Conservation (phyloP, 2,329 filamentous ascomycete species). For the Atkinsonella hypoxylon region DNA sequence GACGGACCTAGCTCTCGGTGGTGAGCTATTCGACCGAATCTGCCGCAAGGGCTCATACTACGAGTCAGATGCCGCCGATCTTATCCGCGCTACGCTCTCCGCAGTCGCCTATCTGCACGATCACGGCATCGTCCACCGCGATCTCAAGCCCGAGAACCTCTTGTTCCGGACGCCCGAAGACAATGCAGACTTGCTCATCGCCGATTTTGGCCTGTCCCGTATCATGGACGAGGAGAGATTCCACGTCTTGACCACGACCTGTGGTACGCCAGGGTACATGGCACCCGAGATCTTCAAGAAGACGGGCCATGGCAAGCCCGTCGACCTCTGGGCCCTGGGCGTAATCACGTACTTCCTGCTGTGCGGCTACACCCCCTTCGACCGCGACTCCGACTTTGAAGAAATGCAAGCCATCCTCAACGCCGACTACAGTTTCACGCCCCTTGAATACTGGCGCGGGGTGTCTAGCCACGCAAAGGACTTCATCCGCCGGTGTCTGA, state of each 20-base stretch:
- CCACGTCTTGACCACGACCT: constrained; percentile 93
- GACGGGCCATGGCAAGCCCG: constrained; percentile 92
- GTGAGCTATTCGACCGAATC: constrained; percentile 96
- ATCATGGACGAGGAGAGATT: constrained; percentile 99
- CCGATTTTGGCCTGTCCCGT: constrained; percentile 87
- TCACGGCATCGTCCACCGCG: constrained; percentile 95
- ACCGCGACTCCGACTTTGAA: constrained; percentile 92
- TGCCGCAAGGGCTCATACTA: constrained; percentile 98
- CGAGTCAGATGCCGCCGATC: constrained; percentile 89
- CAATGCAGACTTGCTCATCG: constrained; percentile 92
- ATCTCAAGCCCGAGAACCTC: constrained; percentile 94
- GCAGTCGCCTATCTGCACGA: constrained; percentile 98
- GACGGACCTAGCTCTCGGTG: constrained; percentile 89
- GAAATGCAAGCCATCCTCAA: constrained; percentile 98
- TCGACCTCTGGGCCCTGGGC: constrained; percentile 96
- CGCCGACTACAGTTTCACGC: constrained; percentile 92
- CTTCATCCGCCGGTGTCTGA: constrained; percentile 86
- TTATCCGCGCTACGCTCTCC: constrained; percentile 87
- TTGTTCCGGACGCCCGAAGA: constrained; percentile 96
- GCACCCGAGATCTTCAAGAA: constrained; percentile 99
- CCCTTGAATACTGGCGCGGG: constrained; percentile 90
- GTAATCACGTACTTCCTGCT: constrained; percentile 98
- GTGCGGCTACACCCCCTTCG: constrained; percentile 96
- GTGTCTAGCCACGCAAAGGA: constrained; percentile 78
- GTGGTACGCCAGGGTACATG: constrained; percentile 97